Conservation (phyloP, 768 basidiomycete species). For the Strobilomyces confusus region DNA sequence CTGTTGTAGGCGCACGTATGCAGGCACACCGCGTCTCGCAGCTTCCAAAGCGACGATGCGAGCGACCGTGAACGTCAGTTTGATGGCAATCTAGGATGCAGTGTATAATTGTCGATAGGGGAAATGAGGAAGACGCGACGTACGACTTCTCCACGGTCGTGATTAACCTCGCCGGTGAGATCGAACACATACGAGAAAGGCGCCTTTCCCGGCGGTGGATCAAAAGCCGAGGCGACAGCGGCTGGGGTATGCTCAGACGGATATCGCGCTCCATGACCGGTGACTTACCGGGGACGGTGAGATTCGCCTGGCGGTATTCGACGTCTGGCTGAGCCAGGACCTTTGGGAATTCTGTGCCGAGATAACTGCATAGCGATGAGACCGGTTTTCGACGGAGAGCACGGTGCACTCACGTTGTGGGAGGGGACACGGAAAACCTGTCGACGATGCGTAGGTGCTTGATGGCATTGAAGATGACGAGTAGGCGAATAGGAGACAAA, state of each 20-base stretch:
- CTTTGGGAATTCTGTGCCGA: conserved; percentile 71
- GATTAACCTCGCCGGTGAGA: conserved; percentile 74
- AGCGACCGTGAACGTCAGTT: conserved; percentile 66
- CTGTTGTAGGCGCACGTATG: conserved; percentile 73
- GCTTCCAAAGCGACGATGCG: conserved; percentile 72
- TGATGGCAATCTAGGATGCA: conserved; percentile 66
- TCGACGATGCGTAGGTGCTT: conserved; percentile 71
- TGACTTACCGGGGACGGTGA: conserved; percentile 64
- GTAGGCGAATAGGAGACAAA: conserved; percentile 4
- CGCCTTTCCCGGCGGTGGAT: conserved; percentile 64
- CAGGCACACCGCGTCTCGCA: conserved; percentile 71
- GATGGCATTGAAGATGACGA: not conserved
- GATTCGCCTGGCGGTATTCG: conserved; percentile 79
- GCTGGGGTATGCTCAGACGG: conserved; percentile 38
- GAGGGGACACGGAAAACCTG: conserved; percentile 66
- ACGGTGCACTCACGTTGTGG: conserved; percentile 58
- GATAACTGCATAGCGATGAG: conserved; percentile 48
- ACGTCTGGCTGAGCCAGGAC: conserved; percentile 64
- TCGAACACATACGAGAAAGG: conserved; percentile 82
- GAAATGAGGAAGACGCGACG: conserved; percentile 18
- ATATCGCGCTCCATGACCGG: not conserved
- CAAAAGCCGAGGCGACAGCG: conserved; percentile 63
- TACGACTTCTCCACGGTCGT: conserved; percentile 74
- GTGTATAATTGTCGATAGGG: conserved; percentile 4
- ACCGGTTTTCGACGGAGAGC: conserved; percentile 11